Evolutionary conservation across 108 stramenopile genomes (phyloP), one percentile per base, ranked within the genome.

Genomic region (Skeletonema tropicum): DNA sequence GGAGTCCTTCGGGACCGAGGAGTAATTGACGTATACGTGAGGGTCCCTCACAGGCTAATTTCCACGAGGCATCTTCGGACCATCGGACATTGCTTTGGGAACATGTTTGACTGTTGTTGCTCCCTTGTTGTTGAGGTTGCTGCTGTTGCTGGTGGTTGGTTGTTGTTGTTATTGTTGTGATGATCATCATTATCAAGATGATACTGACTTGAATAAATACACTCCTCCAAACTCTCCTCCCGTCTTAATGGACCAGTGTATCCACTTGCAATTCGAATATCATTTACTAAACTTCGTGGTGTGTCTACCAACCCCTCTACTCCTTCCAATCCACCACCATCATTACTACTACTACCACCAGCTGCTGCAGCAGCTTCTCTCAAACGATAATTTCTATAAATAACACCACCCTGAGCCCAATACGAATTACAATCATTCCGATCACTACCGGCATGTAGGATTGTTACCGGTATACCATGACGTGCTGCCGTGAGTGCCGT

Each of bases 391-490:
- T 93, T 93, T 13, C 92, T 71, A 81, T 97, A 98, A 35, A 98
- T 97, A 62, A 98, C 95, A 3, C 97, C 97, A 3, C 97, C 97
- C 79, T 98, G 97, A 0, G 97, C 97, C 97, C 97, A 98, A 74
- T 89, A 97, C 32, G 94, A 95, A 84, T 98, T 98, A 86, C 97
- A 98, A 82, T 97, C 96, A 3, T 70, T 64, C 2, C 81, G 73
- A 6, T 79, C 36, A 39, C 52, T 61, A 8, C 94, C 94, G 7
- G 94, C 94, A 80, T 85, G 92, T 0, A 95, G 60, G 15, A 95
- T 46, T 0, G 90, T 95, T 6, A 86, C 86, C 5, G 90, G 91
- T 35, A 95, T 89, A 29, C 88, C 64, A 69, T 91, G 75, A 10
- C 76, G 83, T 0, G 94, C 94, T 11, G 94, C 92, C 42, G 88